Evolutionary conservation across 192 early-diverging fungal genomes (phyloP).

Genomic region (Dispira simplex): DNA sequence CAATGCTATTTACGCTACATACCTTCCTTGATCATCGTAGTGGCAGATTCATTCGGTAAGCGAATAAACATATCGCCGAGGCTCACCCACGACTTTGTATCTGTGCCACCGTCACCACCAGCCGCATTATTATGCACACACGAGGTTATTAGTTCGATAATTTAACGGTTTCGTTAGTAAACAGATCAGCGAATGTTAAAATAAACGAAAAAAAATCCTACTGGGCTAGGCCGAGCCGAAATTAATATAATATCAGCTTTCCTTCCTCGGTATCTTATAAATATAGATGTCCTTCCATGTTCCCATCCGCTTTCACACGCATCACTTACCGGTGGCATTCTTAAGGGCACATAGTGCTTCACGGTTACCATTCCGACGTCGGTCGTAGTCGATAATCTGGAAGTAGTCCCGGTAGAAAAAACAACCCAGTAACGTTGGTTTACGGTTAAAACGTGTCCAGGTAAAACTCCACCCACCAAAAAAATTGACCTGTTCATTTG

Average conservation of each 20-base stretch:
- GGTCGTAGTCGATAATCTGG: slow-evolving; percentile 39
- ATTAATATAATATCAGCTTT: not conserved
- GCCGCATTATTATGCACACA: too few relatives aligned
- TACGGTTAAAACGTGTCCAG: not conserved
- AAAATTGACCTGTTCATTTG: not conserved
- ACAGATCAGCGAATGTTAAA: not conserved
- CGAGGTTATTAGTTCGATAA: not conserved
- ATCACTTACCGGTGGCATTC: slow-evolving; percentile 20
- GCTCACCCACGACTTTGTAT: slow-evolving; percentile 38
- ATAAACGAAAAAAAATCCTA: not conserved
- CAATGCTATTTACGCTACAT: slow-evolving; percentile 2
- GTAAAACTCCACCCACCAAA: slow-evolving; percentile 4
- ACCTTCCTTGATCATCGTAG: slow-evolving; percentile 38
- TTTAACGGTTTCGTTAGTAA: not conserved
- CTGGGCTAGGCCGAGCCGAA: not conserved
- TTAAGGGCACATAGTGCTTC: slow-evolving; percentile 32
- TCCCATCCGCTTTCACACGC: not conserved
- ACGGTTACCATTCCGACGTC: slow-evolving; percentile 35
- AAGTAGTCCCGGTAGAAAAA: not conserved
- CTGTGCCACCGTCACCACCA: slow-evolving; percentile 9
- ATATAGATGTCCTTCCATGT: not conserved
- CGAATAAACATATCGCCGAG: slow-evolving; percentile 43
- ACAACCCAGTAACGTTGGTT: not conserved
- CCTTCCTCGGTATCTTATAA: not conserved
- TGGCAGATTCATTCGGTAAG: slow-evolving; percentile 29